Evolutionary conservation across 345 rosid species (phyloP).

Genomic region (Dipteronia sinensis): DNA sequence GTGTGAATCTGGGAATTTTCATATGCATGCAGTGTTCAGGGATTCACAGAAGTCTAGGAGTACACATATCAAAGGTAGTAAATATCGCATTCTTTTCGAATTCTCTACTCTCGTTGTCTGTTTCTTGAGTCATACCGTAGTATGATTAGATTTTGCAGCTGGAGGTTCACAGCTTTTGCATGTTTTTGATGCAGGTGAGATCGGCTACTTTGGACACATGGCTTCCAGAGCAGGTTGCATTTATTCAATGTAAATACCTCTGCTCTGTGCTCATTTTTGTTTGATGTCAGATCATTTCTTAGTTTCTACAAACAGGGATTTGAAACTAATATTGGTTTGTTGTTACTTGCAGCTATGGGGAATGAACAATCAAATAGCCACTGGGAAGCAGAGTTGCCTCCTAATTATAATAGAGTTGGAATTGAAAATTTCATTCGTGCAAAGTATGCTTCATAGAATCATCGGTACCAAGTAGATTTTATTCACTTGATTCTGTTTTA

Average conservation of each 20-base stretch:
- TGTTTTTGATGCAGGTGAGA: slow-evolving; percentile 59
- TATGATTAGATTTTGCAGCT: not conserved
- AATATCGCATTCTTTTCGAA: slow-evolving; percentile 1
- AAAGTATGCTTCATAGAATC: slow-evolving; percentile 58
- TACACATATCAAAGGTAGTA: slow-evolving; percentile 89
- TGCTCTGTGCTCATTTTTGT: not conserved
- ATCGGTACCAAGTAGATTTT: slow-evolving; percentile 19
- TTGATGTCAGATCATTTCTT: not conserved
- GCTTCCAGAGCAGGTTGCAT: slow-evolving; percentile 94
- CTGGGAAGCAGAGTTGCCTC: slow-evolving; percentile 98
- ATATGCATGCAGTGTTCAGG: slow-evolving; percentile 99
- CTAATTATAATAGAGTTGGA: slow-evolving; percentile 67
- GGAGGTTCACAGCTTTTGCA: not conserved
- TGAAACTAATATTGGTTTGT: slow-evolving; percentile 15
- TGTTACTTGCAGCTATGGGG: slow-evolving; percentile 62
- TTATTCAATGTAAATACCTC: slow-evolving; percentile 59
- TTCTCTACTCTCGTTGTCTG: not conserved
- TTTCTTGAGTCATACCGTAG: not conserved
- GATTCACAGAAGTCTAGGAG: slow-evolving; percentile 89
- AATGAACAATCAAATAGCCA: slow-evolving; percentile 75
- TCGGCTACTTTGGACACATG: slow-evolving; percentile 96
- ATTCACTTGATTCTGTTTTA: slow-evolving; percentile 21
- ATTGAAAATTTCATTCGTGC: slow-evolving; percentile 77
- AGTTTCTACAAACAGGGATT: slow-evolving; percentile 8
- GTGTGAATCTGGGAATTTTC: slow-evolving; percentile 95